Base-by-base conservation (phyloP, 176 grass and related monocot species). In the Paspalum vaginatum region DNA sequence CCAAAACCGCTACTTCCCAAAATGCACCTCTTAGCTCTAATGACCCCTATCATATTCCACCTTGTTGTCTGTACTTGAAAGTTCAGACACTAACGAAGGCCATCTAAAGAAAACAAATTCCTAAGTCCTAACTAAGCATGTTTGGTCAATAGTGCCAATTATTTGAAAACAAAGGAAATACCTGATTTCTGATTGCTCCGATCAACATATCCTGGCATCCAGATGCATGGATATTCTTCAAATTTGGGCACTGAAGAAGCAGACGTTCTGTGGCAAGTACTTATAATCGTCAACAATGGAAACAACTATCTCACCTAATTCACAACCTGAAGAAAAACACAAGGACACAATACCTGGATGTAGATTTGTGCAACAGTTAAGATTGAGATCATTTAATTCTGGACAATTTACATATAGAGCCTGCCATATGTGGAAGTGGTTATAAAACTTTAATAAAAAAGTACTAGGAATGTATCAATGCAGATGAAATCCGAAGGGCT, bases 161-260 rank as follows among this genome's bases (percentile, higher is more conserved):
- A 65, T 42, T 42, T 40, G 32, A 17, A 65, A 79, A 79, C 4
- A 3, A 24, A 65, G 14, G 32, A 37, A 44, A 55, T 68, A 99
- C 96, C 96, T 99, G 96, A 59, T 91, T 99, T 89, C 73, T 91
- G 15, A 99, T 99, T 81, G 96, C 96, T 69, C 96, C 90, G 58
- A 93, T 88, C 74, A 99, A 76, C 92, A 93, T 91, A 57, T 95
- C 92, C 86, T 95, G 88, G 73, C 96, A 99, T 39, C 92, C 96
- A 42, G 88, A 91, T 86, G 88, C 96, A 93, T 93, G 88, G 32
- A 99, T 79, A 88, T 89, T 91, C 70, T 89, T 83, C 82, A 99
- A 86, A 75, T 87, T 95, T 41, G 92, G 88, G 57, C 96, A 99
- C 40, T 99, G 96, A 84, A 99, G 92, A 74, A 95, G 68, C 66